Evolutionary conservation across 2,329 filamentous ascomycete genomes (phyloP).

Genomic region (Dryadomyces sulphureus): DNA sequence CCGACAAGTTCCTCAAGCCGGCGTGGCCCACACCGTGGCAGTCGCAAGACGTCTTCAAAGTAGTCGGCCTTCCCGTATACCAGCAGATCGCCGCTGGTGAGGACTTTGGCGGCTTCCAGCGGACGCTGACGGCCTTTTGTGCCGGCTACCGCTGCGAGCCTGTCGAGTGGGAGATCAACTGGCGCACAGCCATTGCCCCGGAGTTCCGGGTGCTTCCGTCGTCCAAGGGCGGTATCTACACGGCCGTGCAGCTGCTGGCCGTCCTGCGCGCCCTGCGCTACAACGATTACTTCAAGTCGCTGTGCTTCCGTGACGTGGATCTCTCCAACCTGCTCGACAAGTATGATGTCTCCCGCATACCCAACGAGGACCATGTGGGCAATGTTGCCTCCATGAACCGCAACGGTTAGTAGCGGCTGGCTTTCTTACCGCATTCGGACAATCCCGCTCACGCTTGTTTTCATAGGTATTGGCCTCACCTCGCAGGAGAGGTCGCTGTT

Average conservation of each 20-base stretch:
- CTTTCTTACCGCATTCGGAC: background rate
- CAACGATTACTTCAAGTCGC: slow-evolving; percentile 43
- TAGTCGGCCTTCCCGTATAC: slow-evolving; percentile 35
- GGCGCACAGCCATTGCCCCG: slow-evolving; percentile 30
- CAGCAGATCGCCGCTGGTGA: slow-evolving; percentile 39
- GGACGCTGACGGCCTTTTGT: slow-evolving; percentile 39
- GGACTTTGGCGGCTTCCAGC: slow-evolving; percentile 35
- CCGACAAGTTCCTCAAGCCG: slow-evolving; percentile 40
- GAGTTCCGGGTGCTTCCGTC: slow-evolving; percentile 37
- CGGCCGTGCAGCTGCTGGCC: slow-evolving; percentile 37
- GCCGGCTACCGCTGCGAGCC: slow-evolving; percentile 33
- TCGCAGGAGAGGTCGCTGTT: slow-evolving; percentile 33
- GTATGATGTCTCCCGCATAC: slow-evolving; percentile 26
- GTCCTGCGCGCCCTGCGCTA: slow-evolving; percentile 41
- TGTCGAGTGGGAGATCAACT: slow-evolving; percentile 37
- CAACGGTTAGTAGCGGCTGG: slow-evolving; percentile 24
- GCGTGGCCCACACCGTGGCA: slow-evolving; percentile 43
- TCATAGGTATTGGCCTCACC: slow-evolving; percentile 27
- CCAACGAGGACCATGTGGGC: slow-evolving; percentile 14
- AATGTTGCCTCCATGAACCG: slow-evolving; percentile 36
- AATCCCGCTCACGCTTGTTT: slow-evolving; percentile 10
- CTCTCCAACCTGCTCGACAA: slow-evolving; percentile 25
- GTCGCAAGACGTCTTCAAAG: slow-evolving; percentile 31
- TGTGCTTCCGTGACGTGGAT: slow-evolving; percentile 40
- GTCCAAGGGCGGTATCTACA: slow-evolving; percentile 24